Percentiles rank a stretch among this genome's conserved stretches.
These are phyloP conservation scores for Phytophthora meadii DNA, from an alignment of 352 stramenopile genomes.

Conservation along the genomic window DNA sequence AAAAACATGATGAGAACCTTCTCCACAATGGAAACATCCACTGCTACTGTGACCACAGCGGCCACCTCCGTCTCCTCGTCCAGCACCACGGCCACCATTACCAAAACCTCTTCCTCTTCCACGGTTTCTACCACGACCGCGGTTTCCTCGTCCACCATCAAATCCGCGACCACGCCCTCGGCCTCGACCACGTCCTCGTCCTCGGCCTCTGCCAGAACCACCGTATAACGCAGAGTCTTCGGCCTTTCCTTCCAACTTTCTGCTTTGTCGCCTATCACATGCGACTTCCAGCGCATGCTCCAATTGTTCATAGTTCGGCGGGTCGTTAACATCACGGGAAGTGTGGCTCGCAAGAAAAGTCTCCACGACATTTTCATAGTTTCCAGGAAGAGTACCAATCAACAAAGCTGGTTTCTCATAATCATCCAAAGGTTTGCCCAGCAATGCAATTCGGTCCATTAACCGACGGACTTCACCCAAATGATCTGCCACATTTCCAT, in stretches of 20 bases:
- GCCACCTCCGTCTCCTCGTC: too few species aligned
- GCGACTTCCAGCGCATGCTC: conserved; percentile 20
- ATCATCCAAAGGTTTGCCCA: conserved; percentile 13
- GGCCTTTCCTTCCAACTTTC: not conserved
- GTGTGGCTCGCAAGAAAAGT: conserved; percentile 21
- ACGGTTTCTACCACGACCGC: too few species aligned
- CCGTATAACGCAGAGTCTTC: conserved; percentile 10
- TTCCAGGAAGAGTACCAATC: conserved; percentile 9
- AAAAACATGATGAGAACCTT: too few species aligned
- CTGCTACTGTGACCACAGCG: too few species aligned
- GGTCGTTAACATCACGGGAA: conserved; percentile 3
- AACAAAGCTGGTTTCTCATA: conserved; percentile 22
- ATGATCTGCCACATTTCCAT: conserved; percentile 13
- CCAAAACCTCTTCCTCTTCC: too few species aligned
- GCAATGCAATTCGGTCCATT: conserved; percentile 10
- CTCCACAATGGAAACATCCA: too few species aligned
- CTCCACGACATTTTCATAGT: conserved; percentile 17
- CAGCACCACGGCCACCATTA: too few species aligned
- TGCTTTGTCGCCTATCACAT: conserved; percentile 5
- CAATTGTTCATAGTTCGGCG: conserved; percentile 13
- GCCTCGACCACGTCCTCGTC: too few species aligned
- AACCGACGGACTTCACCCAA: conserved; percentile 17
- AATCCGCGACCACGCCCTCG: too few species aligned
- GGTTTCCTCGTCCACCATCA: too few species aligned
- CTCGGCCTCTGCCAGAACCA: not conserved